Conservation (phyloP, 2,329 filamentous ascomycete genomes). For the Mycogone perniciosa region DNA sequence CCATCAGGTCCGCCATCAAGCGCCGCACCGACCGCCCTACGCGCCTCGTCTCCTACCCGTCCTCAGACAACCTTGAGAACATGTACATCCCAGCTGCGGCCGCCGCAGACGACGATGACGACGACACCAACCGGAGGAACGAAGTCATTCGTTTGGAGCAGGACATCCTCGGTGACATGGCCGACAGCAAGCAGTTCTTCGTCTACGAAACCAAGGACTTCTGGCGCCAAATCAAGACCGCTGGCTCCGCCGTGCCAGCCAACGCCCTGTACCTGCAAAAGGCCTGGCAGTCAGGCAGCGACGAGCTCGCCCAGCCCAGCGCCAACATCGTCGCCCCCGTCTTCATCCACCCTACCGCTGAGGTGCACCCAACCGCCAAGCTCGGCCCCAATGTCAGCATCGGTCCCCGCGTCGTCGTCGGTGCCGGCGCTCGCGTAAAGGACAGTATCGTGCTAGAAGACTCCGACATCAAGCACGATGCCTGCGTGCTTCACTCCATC, state of each 20-base stretch:
- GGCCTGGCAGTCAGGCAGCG: constrained; percentile 73
- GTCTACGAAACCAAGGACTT: constrained; percentile 99
- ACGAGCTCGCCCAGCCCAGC: constrained; percentile 74
- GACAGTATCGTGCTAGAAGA: constrained; percentile 95
- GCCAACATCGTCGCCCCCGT: constrained; percentile 87
- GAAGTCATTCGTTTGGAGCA: constrained; percentile 93
- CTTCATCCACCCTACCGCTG: constrained; percentile 88
- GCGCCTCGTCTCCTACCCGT: constrained; percentile 89
- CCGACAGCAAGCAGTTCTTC: constrained; percentile 96
- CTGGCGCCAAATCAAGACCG: constrained; percentile 99
- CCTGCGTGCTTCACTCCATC: constrained; percentile 91
- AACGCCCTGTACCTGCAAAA: constrained; percentile 96
- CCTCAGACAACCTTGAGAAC: constrained; percentile 83
- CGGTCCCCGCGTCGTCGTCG: constrained; percentile 78
- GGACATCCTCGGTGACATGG: constrained; percentile 90
- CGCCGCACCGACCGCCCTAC: constrained; percentile 79
- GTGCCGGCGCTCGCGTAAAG: constrained; percentile 85
- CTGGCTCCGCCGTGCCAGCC: constrained; percentile 90
- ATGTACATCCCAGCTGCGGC: constrained; percentile 39
- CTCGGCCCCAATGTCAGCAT: constrained; percentile 95
- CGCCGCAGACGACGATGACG: constrained; percentile 36
- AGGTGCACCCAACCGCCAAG: constrained; percentile 90
- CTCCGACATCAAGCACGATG: constrained; percentile 91
- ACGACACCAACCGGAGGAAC: constrained; percentile 67
- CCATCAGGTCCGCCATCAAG: constrained; percentile 91